Evolutionary conservation across 2,329 filamentous ascomycete genomes (phyloP), one percentile per base, ranked within the genome.

Genomic region (Claviceps cyperi): DNA sequence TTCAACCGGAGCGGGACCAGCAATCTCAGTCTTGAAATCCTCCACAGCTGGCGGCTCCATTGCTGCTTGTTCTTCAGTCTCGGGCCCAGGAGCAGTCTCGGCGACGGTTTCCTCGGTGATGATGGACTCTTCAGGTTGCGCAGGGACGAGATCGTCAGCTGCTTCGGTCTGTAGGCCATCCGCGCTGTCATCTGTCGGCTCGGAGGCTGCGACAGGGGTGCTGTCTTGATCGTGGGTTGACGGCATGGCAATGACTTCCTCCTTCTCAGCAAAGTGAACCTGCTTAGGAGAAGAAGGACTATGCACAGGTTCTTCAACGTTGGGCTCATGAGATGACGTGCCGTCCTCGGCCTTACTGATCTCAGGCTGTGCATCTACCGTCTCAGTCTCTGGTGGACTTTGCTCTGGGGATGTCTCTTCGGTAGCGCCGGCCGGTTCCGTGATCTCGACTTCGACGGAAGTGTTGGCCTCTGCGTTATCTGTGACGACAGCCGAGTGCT

Each of bases 241-340:
- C 3, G 44, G 15, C 2, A 1, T 24, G 8, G 32, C 39, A 15
- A 53, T 49, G 5, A 43, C 46, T 8, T 54, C 52, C 22, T 52
- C 44, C 5, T 50, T 37, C 24, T 52, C 48, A n/a, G 52, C 45
- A 44, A 52, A 54, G 15, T 52, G 50, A 44, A 52, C 50, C 19
- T 54, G 48, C 45, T 54, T 52, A 13, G 50, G 43, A 8, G 43
- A 35, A n/a, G 41, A 5, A 24, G n/a, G 41, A 17, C n/a, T 39
- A 1, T 43, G 17, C 22, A 17, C 36, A 15, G 15, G 35, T 14
- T 49, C 19, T 8, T 44, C 40, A 36, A 2, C 4, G n/a, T 36
- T 48, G 11, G 24, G 11, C 24, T 41, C 22, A 14, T 35, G 11
- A 14, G 46, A 22, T 13, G 39, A n/a, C 15, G 38, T 8, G 14